These are phyloP conservation scores for Penicillium bovifimosum DNA, from an alignment of 495 filamentous ascomycete genomes.

Conservation along the genomic window DNA sequence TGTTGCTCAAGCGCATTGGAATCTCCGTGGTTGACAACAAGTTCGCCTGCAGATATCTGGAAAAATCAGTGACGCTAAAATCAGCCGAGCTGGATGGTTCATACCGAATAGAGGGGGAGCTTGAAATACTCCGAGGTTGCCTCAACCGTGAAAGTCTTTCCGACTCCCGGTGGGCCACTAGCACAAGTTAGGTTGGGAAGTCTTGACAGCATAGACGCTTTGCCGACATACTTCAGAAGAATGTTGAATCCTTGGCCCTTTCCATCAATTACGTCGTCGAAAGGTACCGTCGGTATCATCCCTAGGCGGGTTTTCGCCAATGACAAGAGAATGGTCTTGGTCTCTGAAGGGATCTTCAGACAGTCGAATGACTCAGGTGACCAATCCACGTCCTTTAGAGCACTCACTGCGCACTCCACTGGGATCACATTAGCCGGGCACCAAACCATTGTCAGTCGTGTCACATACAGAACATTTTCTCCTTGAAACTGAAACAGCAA, in stretches of 20 bases:
- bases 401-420: conserved; percentile 32
- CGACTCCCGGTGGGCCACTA: conserved; percentile 29
- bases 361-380: conserved; percentile 18
- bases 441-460: conserved; percentile 1
- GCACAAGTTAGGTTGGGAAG: conserved; percentile 7
- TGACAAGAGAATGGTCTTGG: conserved; percentile 23
- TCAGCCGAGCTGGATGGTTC: background rate
- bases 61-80: conserved; percentile 6
- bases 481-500: conserved; percentile 25
- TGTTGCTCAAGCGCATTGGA: conserved; percentile 17
- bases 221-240: conserved; percentile 15
- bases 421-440: conserved; percentile 10
- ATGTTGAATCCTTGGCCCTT: conserved; percentile 27
- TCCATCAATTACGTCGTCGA: no score
- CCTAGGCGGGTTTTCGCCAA: conserved; percentile 20
- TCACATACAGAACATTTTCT: conserved; percentile 26
- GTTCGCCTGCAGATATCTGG: conserved; percentile 22
- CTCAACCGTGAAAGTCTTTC: conserved; percentile 33
- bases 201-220: background rate
- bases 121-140: conserved; percentile 26
- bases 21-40: conserved; percentile 17
- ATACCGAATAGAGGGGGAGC: conserved; percentile 25
- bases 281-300: conserved; percentile 18
- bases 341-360: conserved; percentile 18
- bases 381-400: conserved; percentile 28